phyloP scores from a whole-genome alignment of 2,329 filamentous ascomycete species.

The Cordyceps cicadae region DNA sequence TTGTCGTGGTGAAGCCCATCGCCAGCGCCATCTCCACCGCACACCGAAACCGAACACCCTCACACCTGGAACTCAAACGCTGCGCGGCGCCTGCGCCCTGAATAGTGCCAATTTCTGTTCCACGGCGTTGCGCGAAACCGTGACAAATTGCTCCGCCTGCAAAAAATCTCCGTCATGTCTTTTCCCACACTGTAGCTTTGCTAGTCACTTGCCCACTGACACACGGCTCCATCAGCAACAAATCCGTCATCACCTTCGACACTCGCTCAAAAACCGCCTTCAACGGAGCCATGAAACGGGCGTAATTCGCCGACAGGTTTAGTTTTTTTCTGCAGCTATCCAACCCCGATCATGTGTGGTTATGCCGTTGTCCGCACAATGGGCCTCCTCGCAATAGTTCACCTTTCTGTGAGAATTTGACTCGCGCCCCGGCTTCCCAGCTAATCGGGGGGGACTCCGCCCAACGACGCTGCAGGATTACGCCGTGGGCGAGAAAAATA shows the following conservation, averaged over 20 bases:
- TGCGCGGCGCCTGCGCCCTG: not conserved
- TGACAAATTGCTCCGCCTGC: not conserved
- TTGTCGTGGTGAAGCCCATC: not conserved
- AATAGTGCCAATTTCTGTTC: not conserved
- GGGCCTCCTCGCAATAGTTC: not conserved
- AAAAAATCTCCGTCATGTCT: not conserved
- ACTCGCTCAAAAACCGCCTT: not conserved
- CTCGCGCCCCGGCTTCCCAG: not conserved
- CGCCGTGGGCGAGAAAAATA: not conserved
- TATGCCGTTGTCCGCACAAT: not conserved
- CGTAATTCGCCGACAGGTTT: not conserved
- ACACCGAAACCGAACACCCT: not conserved
- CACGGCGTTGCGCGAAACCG: not conserved
- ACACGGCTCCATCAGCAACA: not conserved
- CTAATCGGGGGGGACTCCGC: not conserved
- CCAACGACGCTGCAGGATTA: not conserved
- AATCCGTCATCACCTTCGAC: not conserved
- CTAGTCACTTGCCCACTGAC: constrained; percentile 3
- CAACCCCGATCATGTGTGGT: not conserved
- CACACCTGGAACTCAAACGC: not conserved
- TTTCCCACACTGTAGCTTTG: not conserved
- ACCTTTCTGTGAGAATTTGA: not conserved
- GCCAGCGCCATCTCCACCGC: not conserved
- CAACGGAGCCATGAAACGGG: not conserved
- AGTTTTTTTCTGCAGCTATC: not conserved